Evolutionary conservation across 208 protist genomes (phyloP), one percentile per base, ranked within the genome.

Genomic region (Herpetomonas samuelpessoai): DNA sequence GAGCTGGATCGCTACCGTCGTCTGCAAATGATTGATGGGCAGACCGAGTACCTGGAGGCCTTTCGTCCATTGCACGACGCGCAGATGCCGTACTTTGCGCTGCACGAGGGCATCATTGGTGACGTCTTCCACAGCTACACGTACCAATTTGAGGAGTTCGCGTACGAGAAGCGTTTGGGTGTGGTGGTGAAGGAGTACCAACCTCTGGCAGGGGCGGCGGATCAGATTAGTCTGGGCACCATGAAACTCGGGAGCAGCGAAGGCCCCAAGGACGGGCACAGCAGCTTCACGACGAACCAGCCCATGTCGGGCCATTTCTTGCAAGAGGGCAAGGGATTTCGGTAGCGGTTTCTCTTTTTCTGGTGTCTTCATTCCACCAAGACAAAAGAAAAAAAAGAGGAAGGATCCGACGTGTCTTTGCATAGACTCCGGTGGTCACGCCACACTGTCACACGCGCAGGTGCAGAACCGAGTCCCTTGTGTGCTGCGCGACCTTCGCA

Each of bases 61-160:
- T 77, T 87, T 41, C 81, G 90, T 6, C 90, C 90, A 9, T 54
- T 92, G 10, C 86, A 96, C 76, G 86, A 96, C 53, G 51, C 79
- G 14, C 81, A 93, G 71, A 80, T 96, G 90, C 77, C 76, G 24
- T 93, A 93, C 70, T 96, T 96, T 72, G 76, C 76, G 56, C 74
- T 96, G 27, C 86, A 93, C 63, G 82, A 93, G 41, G 90, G 86
- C 57, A 46, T 91, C 45, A 78, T 96, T 57, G 78, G 75, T 29
- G 82, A 93, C 27, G 81, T 82, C 24, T 93, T 96, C 67, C 66
- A 84, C 50, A 73, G 67, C 59, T 96, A 93, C 71, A 86, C 92
- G 52, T 76, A 86, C 67, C 90, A 96, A 53, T 96, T 96, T 64
- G 81, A 86, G 57, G 84, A 93, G 70, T 96, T 93, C 66, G 90